These are phyloP conservation scores for Rubia peregrina DNA, from an alignment of 305 asterid genomes.

Conservation along the genomic window DNA sequence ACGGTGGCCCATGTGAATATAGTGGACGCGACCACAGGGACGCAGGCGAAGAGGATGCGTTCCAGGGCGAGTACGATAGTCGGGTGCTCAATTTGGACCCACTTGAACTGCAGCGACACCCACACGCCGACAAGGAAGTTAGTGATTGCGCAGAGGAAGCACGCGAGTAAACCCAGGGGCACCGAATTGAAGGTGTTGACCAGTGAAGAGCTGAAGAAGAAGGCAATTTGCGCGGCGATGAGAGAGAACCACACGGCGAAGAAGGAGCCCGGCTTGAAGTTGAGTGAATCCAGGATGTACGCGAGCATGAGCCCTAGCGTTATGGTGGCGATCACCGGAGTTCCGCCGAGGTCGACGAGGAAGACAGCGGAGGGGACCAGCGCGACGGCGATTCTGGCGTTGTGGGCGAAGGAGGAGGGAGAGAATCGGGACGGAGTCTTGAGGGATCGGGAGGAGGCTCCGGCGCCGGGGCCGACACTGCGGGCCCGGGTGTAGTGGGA, in stretches of 20 bases:
- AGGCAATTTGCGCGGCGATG: slow-evolving; percentile 67
- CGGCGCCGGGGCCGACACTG: slow-evolving; percentile 23
- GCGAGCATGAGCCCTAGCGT: slow-evolving; percentile 77
- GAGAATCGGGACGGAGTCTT: slow-evolving; percentile 60
- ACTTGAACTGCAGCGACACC: slow-evolving; percentile 94
- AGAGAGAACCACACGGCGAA: slow-evolving; percentile 92
- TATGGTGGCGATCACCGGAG: slow-evolving; percentile 72
- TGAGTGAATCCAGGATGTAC: slow-evolving; percentile 78
- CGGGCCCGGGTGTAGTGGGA: slow-evolving; percentile 1
- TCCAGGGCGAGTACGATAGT: slow-evolving; percentile 80
- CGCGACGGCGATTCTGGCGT: slow-evolving; percentile 66
- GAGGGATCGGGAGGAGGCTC: slow-evolving; percentile 31
- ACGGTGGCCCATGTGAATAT: slow-evolving; percentile 96
- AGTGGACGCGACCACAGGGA: slow-evolving; percentile 61
- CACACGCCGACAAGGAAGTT: slow-evolving; percentile 93
- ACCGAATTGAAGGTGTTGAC: slow-evolving; percentile 48
- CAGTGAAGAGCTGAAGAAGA: slow-evolving; percentile 73
- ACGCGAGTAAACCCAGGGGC: slow-evolving; percentile 50
- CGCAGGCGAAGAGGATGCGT: slow-evolving; percentile 76
- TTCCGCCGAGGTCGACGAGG: slow-evolving; percentile 95
- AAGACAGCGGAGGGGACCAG: slow-evolving; percentile 76
- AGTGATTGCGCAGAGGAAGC: slow-evolving; percentile 63
- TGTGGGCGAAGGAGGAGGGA: slow-evolving; percentile 62
- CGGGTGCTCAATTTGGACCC: slow-evolving; percentile 95
- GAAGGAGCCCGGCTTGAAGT: slow-evolving; percentile 81